Conservation (phyloP, 2,329 filamentous ascomycete genomes). For the Cladosporium sp. region DNA sequence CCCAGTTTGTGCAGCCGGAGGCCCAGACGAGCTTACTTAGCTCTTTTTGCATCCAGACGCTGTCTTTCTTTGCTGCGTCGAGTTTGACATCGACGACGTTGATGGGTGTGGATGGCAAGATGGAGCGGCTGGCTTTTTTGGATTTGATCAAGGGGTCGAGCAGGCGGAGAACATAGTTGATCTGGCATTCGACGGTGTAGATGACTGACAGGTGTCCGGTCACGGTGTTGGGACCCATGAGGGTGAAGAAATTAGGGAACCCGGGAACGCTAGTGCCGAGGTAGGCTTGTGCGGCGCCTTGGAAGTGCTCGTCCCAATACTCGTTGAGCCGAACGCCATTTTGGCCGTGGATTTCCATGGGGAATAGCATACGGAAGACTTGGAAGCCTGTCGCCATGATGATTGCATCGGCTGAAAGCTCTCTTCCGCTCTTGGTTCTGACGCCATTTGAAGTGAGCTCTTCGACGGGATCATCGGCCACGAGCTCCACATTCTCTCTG, state of each 20-base stretch:
- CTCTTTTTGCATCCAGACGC: slow-evolving; percentile 37
- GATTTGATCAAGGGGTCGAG: slow-evolving; percentile 36
- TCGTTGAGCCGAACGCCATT: slow-evolving; percentile 19
- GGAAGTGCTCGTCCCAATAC: slow-evolving; percentile 25
- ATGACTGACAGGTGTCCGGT: slow-evolving; percentile 25
- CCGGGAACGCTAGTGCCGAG: slow-evolving; percentile 25
- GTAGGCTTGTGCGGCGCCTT: slow-evolving; percentile 25
- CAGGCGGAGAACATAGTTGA: slow-evolving; percentile 27
- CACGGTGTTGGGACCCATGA: slow-evolving; percentile 23
- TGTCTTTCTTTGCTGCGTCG: slow-evolving; percentile 28
- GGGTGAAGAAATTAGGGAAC: slow-evolving; percentile 32
- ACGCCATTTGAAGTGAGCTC: slow-evolving; percentile 33
- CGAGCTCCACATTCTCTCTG: slow-evolving; percentile 24
- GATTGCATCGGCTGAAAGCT: slow-evolving; percentile 26
- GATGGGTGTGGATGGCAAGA: slow-evolving; percentile 24
- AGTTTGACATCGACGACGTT: slow-evolving; percentile 25
- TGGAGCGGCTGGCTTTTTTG: slow-evolving; percentile 27
- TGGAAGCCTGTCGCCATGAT: slow-evolving; percentile 45
- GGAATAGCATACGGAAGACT: slow-evolving; percentile 34
- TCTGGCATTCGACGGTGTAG: slow-evolving; percentile 22
- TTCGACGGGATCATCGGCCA: slow-evolving; percentile 29
- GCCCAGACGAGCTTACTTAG: slow-evolving; percentile 45
- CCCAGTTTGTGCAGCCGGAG: slow-evolving; percentile 50
- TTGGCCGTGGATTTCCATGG: slow-evolving; percentile 39
- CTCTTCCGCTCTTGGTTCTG: slow-evolving; percentile 19